phyloP scores from a whole-genome alignment of 2,329 filamentous ascomycete genomes.

The Stagonosporopsis chrysanthemi region DNA sequence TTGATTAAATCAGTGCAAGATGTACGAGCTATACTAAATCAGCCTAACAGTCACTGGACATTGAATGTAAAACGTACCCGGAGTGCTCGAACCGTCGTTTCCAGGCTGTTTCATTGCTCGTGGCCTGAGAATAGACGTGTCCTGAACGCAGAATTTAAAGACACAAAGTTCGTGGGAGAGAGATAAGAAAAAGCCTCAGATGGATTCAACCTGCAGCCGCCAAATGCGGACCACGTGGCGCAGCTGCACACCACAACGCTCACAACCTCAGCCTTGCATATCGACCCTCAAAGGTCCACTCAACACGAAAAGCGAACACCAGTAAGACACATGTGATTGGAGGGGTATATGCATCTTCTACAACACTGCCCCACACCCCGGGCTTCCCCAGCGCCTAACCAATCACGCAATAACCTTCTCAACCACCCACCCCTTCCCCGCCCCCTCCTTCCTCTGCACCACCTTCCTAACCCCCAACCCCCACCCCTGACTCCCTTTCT shows the following conservation, averaged over 20 bases:
- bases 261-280: neutral
- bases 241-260: neutral
- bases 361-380: neutral
- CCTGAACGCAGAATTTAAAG: too few species aligned
- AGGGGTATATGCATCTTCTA: slow-evolving; percentile 1
- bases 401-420: slow-evolving; percentile 58
- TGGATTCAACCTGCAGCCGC: too few species aligned
- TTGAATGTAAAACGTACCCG: too few species aligned
- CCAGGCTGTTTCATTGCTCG: too few species aligned
- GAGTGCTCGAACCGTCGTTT: too few species aligned
- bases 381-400: neutral
- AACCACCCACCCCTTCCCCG: slow-evolving; percentile 74
- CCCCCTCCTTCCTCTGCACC: slow-evolving; percentile 75
- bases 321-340: neutral
- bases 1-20: too few species aligned
- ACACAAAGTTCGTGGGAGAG: too few species aligned
- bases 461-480: slow-evolving; percentile 86
- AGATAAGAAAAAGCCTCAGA: too few species aligned
- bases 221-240: neutral
- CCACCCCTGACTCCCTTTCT: slow-evolving; percentile 76
- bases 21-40: too few species aligned
- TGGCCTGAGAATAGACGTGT: too few species aligned
- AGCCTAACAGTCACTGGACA: too few species aligned
- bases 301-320: neutral
- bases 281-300: neutral